Evolutionary conservation across 2,329 filamentous ascomycete species (phyloP), one percentile per base, ranked within the genome.

Genomic region (Xylariomycetidae sp.): DNA sequence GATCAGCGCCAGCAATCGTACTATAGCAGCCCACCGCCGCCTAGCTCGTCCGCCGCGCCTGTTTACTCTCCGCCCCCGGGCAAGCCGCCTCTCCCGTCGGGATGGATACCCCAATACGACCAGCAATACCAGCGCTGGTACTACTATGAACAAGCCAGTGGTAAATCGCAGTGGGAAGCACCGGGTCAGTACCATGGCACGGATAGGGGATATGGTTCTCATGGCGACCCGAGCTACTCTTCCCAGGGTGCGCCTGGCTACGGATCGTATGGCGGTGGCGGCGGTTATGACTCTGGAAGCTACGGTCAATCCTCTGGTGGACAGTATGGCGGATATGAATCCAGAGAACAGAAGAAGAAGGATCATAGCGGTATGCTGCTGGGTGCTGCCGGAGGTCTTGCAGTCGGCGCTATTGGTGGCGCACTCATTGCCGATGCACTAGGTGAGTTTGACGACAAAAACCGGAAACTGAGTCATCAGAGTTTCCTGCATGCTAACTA

Each of bases 101-200:
- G 80, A 45, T 85, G 80, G 80, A 61, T 64, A 17, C 65, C 77
- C 16, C 72, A 81, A 55, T 85, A 72, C 59, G 80, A 85, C 44
- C 69, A 74, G 37, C 66, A 64, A 37, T 63, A 68, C 39, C 73
- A 80, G 50, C 73, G 75, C 35, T 82, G 75, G 63, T 84, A 75
- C 61, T 85, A 80, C 50, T 66, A 77, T 36, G 77, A 84, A 54
- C 62, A 75, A 36, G 64, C 72, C 29, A 75, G 75, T 10, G 76
- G 77, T 14, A 70, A 69, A 37, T 72, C 75, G 0, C 78, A 83
- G 56, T 84, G 80, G 80, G 76, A 82, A 41, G 64, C 69, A 12
- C 77, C 80, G 3, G 58, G 59, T 10, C 51, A 56, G 31, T 45
- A 53, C n/a, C 41, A 40, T 43, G 49, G 35, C 44, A 42, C 9